Evolutionary conservation across 805 yeast species (phyloP).

Genomic region (Lachancea thermotolerans): DNA sequence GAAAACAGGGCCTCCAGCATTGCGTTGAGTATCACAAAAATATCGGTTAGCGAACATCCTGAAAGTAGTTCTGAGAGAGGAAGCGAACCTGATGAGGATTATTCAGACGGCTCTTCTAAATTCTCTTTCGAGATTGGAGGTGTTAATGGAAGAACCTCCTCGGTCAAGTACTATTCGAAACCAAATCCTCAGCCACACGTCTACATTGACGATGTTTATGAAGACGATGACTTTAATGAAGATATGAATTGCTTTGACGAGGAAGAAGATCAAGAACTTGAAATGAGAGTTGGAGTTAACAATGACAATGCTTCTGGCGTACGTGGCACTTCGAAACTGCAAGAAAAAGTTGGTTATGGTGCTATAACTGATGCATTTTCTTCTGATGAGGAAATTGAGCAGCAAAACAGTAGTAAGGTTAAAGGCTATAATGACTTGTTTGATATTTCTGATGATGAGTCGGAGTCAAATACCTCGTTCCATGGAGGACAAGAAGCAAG

Average conservation of each 20-base stretch:
- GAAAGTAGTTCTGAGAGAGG: background rate
- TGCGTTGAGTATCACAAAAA: background rate
- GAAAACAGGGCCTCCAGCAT: background rate
- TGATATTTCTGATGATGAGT: conserved; percentile 21
- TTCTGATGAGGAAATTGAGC: conserved; percentile 1
- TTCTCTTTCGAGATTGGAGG: conserved; percentile 48
- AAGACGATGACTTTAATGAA: conserved; percentile 38
- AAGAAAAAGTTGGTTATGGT: background rate
- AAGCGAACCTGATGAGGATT: conserved; percentile 9
- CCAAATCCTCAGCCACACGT: conserved; percentile 28
- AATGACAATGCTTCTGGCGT: background rate
- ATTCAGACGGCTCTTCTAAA: conserved; percentile 21
- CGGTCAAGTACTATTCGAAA: conserved; percentile 44
- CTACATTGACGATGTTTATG: conserved; percentile 36
- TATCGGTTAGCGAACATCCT: background rate
- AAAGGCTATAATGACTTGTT: conserved; percentile 19
- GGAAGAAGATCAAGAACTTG: conserved; percentile 30
- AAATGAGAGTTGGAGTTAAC: background rate
- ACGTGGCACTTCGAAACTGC: too few species aligned
- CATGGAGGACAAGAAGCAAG: background rate
- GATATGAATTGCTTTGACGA: conserved; percentile 34
- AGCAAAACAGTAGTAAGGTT: background rate
- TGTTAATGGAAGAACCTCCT: conserved; percentile 44
- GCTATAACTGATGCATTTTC: background rate
- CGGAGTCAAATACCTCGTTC: background rate